Conservation (phyloP, 257 asterid genomes). For the Solanum pinnatisectum region DNA sequence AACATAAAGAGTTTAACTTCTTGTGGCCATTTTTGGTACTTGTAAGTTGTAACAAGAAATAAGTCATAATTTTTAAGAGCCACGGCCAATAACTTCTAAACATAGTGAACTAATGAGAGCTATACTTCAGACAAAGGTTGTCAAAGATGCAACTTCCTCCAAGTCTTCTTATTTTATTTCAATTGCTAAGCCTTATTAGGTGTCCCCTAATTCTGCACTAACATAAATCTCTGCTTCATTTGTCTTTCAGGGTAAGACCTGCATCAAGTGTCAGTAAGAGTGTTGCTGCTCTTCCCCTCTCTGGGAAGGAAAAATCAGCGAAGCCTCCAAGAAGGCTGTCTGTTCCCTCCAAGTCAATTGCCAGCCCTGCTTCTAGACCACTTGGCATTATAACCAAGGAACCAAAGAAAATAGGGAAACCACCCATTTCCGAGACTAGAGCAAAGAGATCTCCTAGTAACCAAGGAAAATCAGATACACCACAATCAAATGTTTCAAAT, state of each 20-base stretch:
- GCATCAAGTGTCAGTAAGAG: constrained; percentile 67
- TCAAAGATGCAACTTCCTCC: not conserved
- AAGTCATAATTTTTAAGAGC: not conserved
- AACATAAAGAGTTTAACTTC: not conserved
- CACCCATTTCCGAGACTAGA: constrained; percentile 79
- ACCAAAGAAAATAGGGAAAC: not conserved
- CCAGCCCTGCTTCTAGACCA: constrained; percentile 49
- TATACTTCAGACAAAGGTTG: not conserved
- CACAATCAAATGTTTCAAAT: constrained; percentile 45
- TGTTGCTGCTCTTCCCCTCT: constrained; percentile 58
- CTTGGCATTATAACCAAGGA: constrained; percentile 19
- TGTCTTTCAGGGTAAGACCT: constrained; percentile 33
- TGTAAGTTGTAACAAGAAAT: not conserved
- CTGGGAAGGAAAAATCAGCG: constrained; percentile 60
- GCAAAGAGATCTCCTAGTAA: constrained; percentile 32
- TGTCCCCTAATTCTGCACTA: not conserved
- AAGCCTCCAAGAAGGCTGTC: constrained; percentile 90
- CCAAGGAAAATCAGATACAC: constrained; percentile 47
- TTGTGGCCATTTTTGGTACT: not conserved
- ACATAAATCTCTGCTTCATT: not conserved
- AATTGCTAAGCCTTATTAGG: not conserved
- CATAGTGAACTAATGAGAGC: not conserved
- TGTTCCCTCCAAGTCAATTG: constrained; percentile 57
- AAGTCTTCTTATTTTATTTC: not conserved
- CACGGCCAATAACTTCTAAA: not conserved